Evolutionary conservation across 306 rosid species (phyloP).

Genomic region (Crataegus laevigata): DNA sequence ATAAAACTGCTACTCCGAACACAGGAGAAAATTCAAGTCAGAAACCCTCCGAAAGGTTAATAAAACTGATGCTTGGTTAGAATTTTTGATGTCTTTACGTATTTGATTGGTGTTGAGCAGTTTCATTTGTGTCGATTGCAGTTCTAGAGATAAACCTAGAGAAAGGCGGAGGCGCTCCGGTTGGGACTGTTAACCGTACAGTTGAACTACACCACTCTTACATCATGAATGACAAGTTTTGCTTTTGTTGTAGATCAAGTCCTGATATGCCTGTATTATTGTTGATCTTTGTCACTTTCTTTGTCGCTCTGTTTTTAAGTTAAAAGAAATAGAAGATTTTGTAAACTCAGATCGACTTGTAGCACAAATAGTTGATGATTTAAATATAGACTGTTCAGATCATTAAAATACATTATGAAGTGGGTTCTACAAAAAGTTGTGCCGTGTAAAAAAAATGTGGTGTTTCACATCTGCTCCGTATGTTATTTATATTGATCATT

Average conservation of each 20-base stretch:
- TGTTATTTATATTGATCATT: no score
- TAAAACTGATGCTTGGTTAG: not conserved
- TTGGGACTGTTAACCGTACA: slow-evolving; percentile 62
- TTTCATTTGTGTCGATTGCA: slow-evolving; percentile 32
- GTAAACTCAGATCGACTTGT: not conserved
- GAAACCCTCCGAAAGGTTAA: slow-evolving; percentile 58
- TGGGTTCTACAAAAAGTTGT: no score
- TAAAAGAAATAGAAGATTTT: not conserved
- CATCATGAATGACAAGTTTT: slow-evolving; percentile 11
- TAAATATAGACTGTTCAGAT: no score
- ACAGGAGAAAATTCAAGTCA: slow-evolving; percentile 39
- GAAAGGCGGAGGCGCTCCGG: slow-evolving; percentile 91
- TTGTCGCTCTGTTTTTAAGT: not conserved
- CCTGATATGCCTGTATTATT: slow-evolving; percentile 33
- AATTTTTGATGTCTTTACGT: not conserved
- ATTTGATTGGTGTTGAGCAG: slow-evolving; percentile 22
- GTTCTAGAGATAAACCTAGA: slow-evolving; percentile 55
- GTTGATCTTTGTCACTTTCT: slow-evolving; percentile 1
- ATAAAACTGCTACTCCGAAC: slow-evolving; percentile 13
- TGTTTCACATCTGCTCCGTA: no score
- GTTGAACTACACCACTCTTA: slow-evolving; percentile 12
- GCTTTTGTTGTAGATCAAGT: slow-evolving; percentile 7
- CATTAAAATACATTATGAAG: no score
- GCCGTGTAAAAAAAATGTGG: no score
- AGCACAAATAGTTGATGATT: not conserved